Base-by-base conservation (phyloP, 768 basidiomycete genomes). In the Saitozyma sp. region DNA sequence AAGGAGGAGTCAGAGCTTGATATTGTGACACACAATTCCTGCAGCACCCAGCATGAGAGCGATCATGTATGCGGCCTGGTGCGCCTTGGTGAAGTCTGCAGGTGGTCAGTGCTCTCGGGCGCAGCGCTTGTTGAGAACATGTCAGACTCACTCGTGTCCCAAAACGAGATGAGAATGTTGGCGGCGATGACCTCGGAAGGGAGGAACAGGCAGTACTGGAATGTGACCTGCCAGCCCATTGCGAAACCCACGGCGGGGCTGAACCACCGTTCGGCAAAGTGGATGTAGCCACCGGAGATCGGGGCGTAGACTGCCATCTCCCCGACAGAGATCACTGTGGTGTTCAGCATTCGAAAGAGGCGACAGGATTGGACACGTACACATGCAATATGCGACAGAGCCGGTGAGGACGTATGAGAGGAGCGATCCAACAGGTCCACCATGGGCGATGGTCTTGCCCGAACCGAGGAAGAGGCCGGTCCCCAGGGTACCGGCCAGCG, bases 241-340 rank as follows among this genome's bases (percentile, higher is more conserved):
- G 29, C 29, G 29, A 29, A 29, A 29, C 29, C 29, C 29, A 29
- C 29, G 2, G 29, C 29, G 5, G 29, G 29, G 29, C 29, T 29
- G 29, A 29, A 29, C 29, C 29, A 29, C 2, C 29, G 29, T 5
- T 29, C 29, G 48, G 61, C 59, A 42, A 58, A 67, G 49, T 67
- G 87, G 17, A 88, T 87, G 74, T 89, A 90, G 0, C 88, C 87
- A 16, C 89, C 89, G 4, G 89, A 58, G 17, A 58, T 58, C 2
- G 89, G 89, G 0, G 88, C 89, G 79, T 85, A 85, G 4, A 87
- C 85, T 16, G 88, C 88, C 88, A 90, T 88, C 79, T 91, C 89
- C 41, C 86, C 88, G 11, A 89, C 75, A 2, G 86, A 84, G 68
- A 87, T 87, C 13, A 89, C 79, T 5, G 86, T 85, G 83, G 19